phyloP scores from a whole-genome alignment of 768 basidiomycete genomes.

The Xerocomellus intermedius region DNA sequence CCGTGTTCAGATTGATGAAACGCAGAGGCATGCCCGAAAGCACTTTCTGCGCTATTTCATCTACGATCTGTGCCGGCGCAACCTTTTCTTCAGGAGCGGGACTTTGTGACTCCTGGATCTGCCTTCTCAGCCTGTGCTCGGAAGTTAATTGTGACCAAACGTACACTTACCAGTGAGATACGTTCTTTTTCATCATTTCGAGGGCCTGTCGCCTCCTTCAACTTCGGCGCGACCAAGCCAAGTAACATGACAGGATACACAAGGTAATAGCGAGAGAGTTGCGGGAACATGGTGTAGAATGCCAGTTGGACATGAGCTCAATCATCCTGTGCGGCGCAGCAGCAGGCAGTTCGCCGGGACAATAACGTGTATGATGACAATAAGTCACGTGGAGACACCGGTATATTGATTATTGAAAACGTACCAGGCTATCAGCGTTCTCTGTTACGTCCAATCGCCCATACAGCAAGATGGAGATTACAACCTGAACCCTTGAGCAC shows the following conservation, averaged over 20 bases:
- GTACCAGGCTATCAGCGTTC: too few species aligned
- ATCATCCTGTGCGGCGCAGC: constrained; percentile 3
- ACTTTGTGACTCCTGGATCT: not conserved
- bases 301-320: not conserved
- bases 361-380: constrained; percentile 1
- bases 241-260: constrained; percentile 12
- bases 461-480: too few species aligned
- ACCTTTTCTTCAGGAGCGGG: constrained; percentile 8
- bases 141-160: not conserved
- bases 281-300: constrained; percentile 1
- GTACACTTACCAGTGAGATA: constrained; percentile 1
- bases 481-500: too few species aligned
- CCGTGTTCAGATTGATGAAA: constrained; percentile 20
- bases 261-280: constrained; percentile 2
- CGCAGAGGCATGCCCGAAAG: constrained; percentile 24
- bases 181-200: not conserved
- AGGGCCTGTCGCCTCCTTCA: not conserved
- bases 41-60: constrained; percentile 18
- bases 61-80: constrained; percentile 10
- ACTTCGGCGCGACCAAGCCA: not conserved
- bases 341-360: not conserved
- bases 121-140: not conserved
- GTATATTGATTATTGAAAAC: not conserved
- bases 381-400: not conserved
- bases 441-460: not conserved